Evolutionary conservation across 2,329 filamentous ascomycete species (phyloP), one percentile per base, ranked within the genome.

Genomic region (Hypoxylon sp.): DNA sequence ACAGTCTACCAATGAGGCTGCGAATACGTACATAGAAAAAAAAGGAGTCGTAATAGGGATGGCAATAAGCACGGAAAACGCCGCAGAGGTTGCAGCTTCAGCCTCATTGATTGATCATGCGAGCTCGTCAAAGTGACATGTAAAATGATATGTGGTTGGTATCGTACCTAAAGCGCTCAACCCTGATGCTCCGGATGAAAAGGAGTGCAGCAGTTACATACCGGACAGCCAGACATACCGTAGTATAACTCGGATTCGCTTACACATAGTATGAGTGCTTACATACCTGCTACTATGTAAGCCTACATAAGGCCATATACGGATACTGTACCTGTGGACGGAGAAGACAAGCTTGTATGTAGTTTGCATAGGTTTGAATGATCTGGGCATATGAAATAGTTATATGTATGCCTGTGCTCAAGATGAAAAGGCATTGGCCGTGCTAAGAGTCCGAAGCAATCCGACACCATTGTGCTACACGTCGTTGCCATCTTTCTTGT

Each of bases 401-500:
- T 13, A 33, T 9, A 26, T 27, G 29, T 8, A 15, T 10, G 49
- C 37, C 23, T 24, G 24, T 31, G 13, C 15, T 15, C 20, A 31
- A 24, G 37, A n/a, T n/a, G 17, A 17, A 42, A 55, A 18, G 48
- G 41, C 56, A n/a, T n/a, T n/a, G 20, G 38, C 27, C 35, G 50
- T 47, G 37, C 46, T 48, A 58, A 54, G 18, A 48, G 49, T 47
- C 35, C 17, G 40, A 61, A 52, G 41, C 27, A 62, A 29, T 58
- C 42, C 43, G 21, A 43, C 27, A 11, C 42, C 53, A 6, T 43
- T 35, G 52, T 59, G 42, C 31, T 26, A 42, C 46, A 35, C n/a
- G n/a, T 53, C 58, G 53, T 18, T 35, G 49, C 48, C 42, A 43
- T 61, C 57, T 66, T 65, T 63, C 57, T 61, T 58, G 64, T 66